A percentile compares a stretch with the other conserved stretches of the same genome.
phyloP scores from a whole-genome alignment of 208 protist genomes.

The Crithidia acanthocephali region DNA sequence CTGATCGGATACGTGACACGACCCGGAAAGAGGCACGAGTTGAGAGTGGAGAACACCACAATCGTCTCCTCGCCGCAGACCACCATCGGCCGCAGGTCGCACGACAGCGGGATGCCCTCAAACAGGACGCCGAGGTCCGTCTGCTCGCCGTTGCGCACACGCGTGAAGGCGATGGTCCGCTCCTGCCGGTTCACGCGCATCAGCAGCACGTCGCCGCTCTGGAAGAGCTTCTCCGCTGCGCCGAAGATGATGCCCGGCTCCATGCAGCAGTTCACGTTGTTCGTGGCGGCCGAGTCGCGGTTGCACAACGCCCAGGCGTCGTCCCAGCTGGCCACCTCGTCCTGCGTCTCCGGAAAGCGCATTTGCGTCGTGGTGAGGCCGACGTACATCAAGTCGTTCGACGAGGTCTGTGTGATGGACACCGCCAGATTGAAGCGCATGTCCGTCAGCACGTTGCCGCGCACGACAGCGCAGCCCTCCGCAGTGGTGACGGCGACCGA shows the following conservation, averaged over 20 bases:
- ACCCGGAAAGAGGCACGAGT: slow-evolving; percentile 71
- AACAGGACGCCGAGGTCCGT: slow-evolving; percentile 87
- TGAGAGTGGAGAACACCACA: slow-evolving; percentile 82
- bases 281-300: slow-evolving; percentile 67
- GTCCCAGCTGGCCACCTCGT: slow-evolving; percentile 68
- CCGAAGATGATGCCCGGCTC: slow-evolving; percentile 84
- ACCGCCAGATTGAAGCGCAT: slow-evolving; percentile 67
- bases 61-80: slow-evolving; percentile 68
- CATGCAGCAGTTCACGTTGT: slow-evolving; percentile 87
- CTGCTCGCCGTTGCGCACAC: slow-evolving; percentile 57
- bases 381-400: slow-evolving; percentile 73
- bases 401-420: slow-evolving; percentile 52
- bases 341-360: slow-evolving; percentile 42
- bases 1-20: slow-evolving; percentile 69
- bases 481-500: slow-evolving; percentile 72
- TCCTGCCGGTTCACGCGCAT: slow-evolving; percentile 68
- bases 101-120: slow-evolving; percentile 53
- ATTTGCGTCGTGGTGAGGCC: slow-evolving; percentile 77
- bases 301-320: slow-evolving; percentile 87
- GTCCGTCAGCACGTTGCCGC: slow-evolving; percentile 66
- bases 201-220: slow-evolving; percentile 71
- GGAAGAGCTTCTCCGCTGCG: slow-evolving; percentile 65
- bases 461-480: slow-evolving; percentile 54
- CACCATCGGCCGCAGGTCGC: slow-evolving; percentile 68
- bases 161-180: slow-evolving; percentile 73